Base-by-base conservation (phyloP, 2,329 filamentous ascomycete species). In the Amauroascus niger region DNA sequence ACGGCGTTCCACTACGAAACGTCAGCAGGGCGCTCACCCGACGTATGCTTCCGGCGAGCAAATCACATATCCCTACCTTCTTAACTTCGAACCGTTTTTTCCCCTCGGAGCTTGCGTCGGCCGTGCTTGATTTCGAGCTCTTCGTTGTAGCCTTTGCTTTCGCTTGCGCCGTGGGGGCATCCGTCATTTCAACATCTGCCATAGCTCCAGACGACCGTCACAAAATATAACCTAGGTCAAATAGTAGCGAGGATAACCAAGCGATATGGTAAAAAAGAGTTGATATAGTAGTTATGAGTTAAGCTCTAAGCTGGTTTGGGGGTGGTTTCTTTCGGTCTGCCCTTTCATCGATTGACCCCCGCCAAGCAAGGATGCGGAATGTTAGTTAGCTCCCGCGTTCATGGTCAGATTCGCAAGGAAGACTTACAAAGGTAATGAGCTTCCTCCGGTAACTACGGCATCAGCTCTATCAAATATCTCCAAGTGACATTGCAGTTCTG, bases 51-150 rank as follows among this genome's bases (percentile, higher is more conserved):
- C 16, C 14, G 16, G 6, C 37, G 5, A 40, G n/a, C 11, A 18
- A 37, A 49, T 14, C 40, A 24, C 20, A 22, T 24, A 2, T 24
- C 6, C 37, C 26, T 43, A 94, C 93, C 86, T 98, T 98, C 76
- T 98, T 98, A 59, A 98, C 91, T 70, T 98, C 93, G 62, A 98
- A 98, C 61, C 88, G 86, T 78, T 96, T 95, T 81, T 94, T 96
- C 50, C 76, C 81, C 60, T 91, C 87, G 35, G 64, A 67, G 41
- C 67, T 68, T 43, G 71, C 71, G 56, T 79, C 75, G 35, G 64
- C 60, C 37, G 68, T 71, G 53, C 79, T 79, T 55, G 71, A 68
- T 59, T 78, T 79, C 16, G 71, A 65, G 40, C 78, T 79, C 70
- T 83, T 87, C 24, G 76, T 73, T 16, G 72, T 72, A 58, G 71